Evolutionary conservation across 1,284 basidiomycete genomes (phyloP).

Genomic region (Pisolithus thermaeus): DNA sequence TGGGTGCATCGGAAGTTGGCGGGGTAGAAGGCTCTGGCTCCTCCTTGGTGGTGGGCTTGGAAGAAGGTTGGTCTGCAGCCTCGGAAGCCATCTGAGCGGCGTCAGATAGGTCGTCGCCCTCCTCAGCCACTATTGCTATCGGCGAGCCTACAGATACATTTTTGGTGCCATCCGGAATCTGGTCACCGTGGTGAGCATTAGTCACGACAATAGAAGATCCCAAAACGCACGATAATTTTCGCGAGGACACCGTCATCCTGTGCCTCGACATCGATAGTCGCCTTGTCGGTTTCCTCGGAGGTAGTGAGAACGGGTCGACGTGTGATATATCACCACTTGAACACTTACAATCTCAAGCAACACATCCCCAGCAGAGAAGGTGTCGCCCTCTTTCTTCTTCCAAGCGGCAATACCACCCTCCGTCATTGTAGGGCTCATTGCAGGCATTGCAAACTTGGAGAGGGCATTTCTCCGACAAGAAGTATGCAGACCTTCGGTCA

Average conservation of each 20-base stretch:
- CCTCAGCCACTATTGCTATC: constrained; percentile 90
- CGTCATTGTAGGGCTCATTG: constrained; percentile 99
- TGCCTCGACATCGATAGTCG: constrained; percentile 98
- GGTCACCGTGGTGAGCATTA: constrained; percentile 3
- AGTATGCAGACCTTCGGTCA: constrained; percentile 67
- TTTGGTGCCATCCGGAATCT: constrained; percentile 85
- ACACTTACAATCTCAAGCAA: constrained; percentile 83
- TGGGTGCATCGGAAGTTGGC: constrained; percentile 33
- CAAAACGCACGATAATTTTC: constrained; percentile 71
- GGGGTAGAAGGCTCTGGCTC: constrained; percentile 32
- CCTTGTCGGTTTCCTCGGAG: constrained; percentile 97
- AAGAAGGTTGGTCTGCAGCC: constrained; percentile 38
- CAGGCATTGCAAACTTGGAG: constrained; percentile 93
- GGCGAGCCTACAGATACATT: constrained; percentile 78
- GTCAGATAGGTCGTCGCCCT: constrained; percentile 88
- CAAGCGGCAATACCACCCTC: constrained; percentile 97
- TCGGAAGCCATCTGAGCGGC: constrained; percentile 75
- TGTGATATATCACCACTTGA: not conserved
- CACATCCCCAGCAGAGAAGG: constrained; percentile 88
- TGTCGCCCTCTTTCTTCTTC: constrained; percentile 96
- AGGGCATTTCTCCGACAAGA: constrained; percentile 77
- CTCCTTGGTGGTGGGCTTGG: constrained; percentile 30
- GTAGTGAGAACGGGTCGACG: constrained; percentile 9
- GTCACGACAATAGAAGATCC: too few species aligned
- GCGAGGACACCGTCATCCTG: constrained; percentile 95